Evolutionary conservation across 768 basidiomycete genomes (phyloP).

Genomic region (Hypholoma sublateritium): DNA sequence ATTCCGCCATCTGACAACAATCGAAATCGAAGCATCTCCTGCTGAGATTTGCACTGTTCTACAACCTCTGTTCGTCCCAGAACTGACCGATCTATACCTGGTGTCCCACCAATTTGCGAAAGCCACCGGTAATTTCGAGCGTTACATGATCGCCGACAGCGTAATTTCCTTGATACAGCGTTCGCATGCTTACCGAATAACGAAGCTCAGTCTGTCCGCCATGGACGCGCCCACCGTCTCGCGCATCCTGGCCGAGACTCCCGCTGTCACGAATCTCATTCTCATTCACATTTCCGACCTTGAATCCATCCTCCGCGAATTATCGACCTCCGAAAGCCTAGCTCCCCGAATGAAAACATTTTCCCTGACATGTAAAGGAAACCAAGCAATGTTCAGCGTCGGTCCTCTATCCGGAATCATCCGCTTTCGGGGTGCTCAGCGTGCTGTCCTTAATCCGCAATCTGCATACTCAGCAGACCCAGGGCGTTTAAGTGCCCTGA

Average conservation of each 20-base stretch:
- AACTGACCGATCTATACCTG: not conserved
- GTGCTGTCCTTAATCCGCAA: not conserved
- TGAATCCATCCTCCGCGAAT: conserved; percentile 1
- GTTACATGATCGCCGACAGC: conserved; percentile 1
- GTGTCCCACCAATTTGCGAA: not conserved
- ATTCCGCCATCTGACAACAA: not conserved
- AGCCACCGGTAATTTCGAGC: not conserved
- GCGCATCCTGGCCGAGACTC: conserved; percentile 6
- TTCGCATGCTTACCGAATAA: conserved; percentile 4
- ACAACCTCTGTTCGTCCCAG: conserved; percentile 9
- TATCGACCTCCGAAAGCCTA: conserved; percentile 1
- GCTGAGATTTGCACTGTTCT: conserved; percentile 7
- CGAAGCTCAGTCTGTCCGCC: conserved; percentile 7
- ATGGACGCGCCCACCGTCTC: conserved; percentile 5
- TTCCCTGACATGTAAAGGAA: conserved; percentile 5
- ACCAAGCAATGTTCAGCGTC: conserved; percentile 6
- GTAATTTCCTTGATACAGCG: conserved; percentile 7
- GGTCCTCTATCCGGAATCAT: conserved; percentile 6
- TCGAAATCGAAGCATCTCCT: conserved; percentile 8
- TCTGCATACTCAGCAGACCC: not conserved
- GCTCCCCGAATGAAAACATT: conserved; percentile 2
- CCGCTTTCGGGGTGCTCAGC: not conserved
- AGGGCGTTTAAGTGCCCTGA: not conserved
- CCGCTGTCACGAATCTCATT: not conserved
- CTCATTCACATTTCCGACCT: conserved; percentile 7